phyloP scores from a whole-genome alignment of 352 stramenopile species.

The Phytophthora quininea region DNA sequence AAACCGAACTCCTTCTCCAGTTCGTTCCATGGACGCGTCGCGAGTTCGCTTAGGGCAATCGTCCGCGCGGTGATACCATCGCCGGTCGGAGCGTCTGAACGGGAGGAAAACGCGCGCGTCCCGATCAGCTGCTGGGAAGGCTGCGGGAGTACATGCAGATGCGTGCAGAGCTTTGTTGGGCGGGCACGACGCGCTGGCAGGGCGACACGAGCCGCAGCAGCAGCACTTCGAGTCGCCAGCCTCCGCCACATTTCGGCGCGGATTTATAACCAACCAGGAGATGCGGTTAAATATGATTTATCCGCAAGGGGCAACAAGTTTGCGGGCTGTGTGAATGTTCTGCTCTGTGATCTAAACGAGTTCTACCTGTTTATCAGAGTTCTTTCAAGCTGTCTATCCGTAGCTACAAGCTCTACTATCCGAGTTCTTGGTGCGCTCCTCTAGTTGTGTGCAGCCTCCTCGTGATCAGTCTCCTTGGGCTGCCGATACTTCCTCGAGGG shows the following conservation, averaged over 20 bases:
- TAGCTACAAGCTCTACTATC: neutral
- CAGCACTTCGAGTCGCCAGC: slow-evolving; percentile 13
- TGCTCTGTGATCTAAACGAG: neutral
- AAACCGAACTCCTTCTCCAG: slow-evolving; percentile 31
- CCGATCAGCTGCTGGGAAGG: neutral
- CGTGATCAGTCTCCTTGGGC: slow-evolving; percentile 29
- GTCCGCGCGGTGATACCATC: slow-evolving; percentile 29
- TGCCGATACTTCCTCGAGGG: slow-evolving; percentile 19
- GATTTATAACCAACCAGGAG: slow-evolving; percentile 18
- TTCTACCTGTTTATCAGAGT: neutral
- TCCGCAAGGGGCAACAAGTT: neutral
- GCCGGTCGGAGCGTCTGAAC: slow-evolving; percentile 3
- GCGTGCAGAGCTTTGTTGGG: neutral
- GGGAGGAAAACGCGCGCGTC: slow-evolving; percentile 15
- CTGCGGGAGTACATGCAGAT: neutral
- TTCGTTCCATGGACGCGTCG: slow-evolving; percentile 32
- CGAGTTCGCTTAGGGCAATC: slow-evolving; percentile 40
- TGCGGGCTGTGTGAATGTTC: neutral
- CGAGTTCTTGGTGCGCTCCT: slow-evolving; percentile 1
- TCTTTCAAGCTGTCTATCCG: neutral
- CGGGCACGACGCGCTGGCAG: slow-evolving; percentile 2
- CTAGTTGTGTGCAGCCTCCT: slow-evolving; percentile 14
- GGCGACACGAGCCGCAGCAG: neutral
- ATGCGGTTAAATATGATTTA: neutral
- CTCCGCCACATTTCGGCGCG: slow-evolving; percentile 21